phyloP scores from a whole-genome alignment of 2,329 filamentous ascomycete species.

The Fusarium armeniacum region DNA sequence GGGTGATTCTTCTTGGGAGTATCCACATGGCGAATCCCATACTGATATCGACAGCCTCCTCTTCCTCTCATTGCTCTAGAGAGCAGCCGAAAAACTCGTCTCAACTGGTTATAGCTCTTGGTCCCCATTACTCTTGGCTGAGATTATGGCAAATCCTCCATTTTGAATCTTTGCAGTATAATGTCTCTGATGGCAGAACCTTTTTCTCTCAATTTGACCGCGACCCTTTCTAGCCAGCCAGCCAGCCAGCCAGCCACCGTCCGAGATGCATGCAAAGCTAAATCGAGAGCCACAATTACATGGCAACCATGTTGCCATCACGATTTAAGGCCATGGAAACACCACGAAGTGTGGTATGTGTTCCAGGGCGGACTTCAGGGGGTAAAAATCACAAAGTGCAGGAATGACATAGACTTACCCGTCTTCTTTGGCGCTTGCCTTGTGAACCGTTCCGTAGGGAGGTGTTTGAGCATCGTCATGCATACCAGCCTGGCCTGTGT shows the following conservation, averaged over 20 bases:
- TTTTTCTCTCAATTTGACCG: slow-evolving; percentile 48
- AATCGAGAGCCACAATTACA: slow-evolving; percentile 42
- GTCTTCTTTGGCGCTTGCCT: slow-evolving; percentile 74
- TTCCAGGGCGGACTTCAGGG: slow-evolving; percentile 22
- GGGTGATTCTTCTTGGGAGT: slow-evolving; percentile 50
- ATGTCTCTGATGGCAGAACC: slow-evolving; percentile 46
- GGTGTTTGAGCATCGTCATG: slow-evolving; percentile 53
- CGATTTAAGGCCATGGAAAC: slow-evolving; percentile 35
- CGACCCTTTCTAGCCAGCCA: slow-evolving; percentile 50
- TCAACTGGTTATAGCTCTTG: slow-evolving; percentile 46
- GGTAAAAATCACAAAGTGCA: slow-evolving; percentile 45
- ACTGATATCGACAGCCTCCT: slow-evolving; percentile 48
- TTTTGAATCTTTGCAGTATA: slow-evolving; percentile 45
- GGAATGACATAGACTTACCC: slow-evolving; percentile 56
- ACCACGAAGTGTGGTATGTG: slow-evolving; percentile 27
- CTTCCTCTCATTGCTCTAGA: slow-evolving; percentile 44
- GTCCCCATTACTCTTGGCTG: slow-evolving; percentile 45
- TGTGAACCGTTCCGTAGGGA: slow-evolving; percentile 59
- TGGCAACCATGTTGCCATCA: slow-evolving; percentile 41
- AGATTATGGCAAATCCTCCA: slow-evolving; percentile 44
- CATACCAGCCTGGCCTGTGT: slow-evolving; percentile 46
- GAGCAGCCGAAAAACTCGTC: slow-evolving; percentile 39
- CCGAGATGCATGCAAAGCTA: slow-evolving; percentile 43
- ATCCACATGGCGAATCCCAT: slow-evolving; percentile 50
- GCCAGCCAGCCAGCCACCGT: slow-evolving; percentile 51